Conservation (phyloP, 805 yeast genomes). For the Yamadazyma kitorensis region DNA sequence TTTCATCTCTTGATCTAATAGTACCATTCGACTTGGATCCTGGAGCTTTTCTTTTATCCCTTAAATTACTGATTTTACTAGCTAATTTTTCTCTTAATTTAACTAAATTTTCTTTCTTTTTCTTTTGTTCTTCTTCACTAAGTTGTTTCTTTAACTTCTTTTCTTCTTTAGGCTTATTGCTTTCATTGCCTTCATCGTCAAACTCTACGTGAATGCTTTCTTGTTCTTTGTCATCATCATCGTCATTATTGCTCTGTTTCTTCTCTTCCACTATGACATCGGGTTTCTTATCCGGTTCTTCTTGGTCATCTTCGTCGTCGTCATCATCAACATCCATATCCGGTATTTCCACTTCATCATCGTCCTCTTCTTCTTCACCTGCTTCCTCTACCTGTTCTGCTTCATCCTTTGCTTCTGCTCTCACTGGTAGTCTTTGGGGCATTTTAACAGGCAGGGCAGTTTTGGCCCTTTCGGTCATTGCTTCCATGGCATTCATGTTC, state of each 20-base stretch:
- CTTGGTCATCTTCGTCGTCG: conserved; percentile 11
- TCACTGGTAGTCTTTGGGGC: conserved; percentile 22
- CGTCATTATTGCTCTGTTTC: conserved; percentile 14
- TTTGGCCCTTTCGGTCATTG: conserved; percentile 51
- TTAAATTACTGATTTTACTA: conserved; percentile 62
- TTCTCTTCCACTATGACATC: conserved; percentile 5
- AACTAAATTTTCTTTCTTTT: conserved; percentile 53
- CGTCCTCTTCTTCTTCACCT: conserved; percentile 13
- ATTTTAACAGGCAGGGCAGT: conserved; percentile 50
- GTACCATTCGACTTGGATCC: conserved; percentile 82
- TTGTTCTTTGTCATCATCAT: conserved; percentile 16
- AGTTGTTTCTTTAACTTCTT: conserved; percentile 21
- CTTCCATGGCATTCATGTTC: conserved; percentile 52
- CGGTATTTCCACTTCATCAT: conserved; percentile 14
- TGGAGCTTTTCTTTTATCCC: conserved; percentile 86
- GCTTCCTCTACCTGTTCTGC: conserved; percentile 13
- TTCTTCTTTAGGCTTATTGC: conserved; percentile 6
- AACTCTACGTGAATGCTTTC: conserved; percentile 43
- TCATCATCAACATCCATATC: conserved; percentile 11
- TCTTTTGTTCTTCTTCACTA: conserved; percentile 48
- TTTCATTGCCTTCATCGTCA: conserved; percentile 57
- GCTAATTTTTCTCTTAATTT: conserved; percentile 79
- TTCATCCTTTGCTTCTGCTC: conserved; percentile 10
- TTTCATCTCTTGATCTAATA: conserved; percentile 79
- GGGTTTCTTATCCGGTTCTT: conserved; percentile 13